These are phyloP conservation scores for Bipolaris cookei DNA, from an alignment of 2,329 filamentous ascomycete genomes.

Conservation along the genomic window DNA sequence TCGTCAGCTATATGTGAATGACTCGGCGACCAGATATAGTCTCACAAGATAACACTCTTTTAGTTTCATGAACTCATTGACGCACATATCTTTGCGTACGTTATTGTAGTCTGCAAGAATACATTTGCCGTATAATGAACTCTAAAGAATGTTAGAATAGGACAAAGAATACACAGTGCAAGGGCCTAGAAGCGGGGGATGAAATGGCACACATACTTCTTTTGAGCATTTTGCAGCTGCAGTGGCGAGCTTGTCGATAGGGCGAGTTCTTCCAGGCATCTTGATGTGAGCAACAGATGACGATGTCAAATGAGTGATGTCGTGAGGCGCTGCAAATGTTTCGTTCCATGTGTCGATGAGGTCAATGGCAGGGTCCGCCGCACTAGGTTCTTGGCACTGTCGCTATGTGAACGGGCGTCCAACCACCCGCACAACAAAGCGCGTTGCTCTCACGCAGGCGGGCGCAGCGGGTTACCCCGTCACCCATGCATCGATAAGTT, in stretches of 20 bases:
- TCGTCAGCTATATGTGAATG: background rate
- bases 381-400: slow-evolving; percentile 27
- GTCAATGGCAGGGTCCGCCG: slow-evolving; percentile 14
- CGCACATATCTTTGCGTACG: slow-evolving; percentile 88
- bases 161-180: background rate
- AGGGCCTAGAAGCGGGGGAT: slow-evolving; percentile 1
- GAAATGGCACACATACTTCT: slow-evolving; percentile 58
- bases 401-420: slow-evolving; percentile 26
- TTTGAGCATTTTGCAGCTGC: slow-evolving; percentile 69
- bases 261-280: slow-evolving; percentile 58
- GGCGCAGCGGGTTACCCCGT: slow-evolving; percentile 9
- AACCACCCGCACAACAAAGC: slow-evolving; percentile 39
- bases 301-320: no score
- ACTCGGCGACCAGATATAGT: background rate
- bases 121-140: slow-evolving; percentile 86
- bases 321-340: no score
- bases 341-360: slow-evolving; percentile 13
- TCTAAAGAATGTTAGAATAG: slow-evolving; percentile 58
- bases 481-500: slow-evolving; percentile 23
- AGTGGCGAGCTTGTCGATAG: slow-evolving; percentile 72
- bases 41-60: slow-evolving; percentile 88
- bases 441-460: slow-evolving; percentile 26
- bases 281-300: background rate
- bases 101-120: slow-evolving; percentile 89
- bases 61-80: slow-evolving; percentile 79